These are phyloP conservation scores for Dunaliella salina DNA, from an alignment of 163 green algal species.

Conservation along the genomic window DNA sequence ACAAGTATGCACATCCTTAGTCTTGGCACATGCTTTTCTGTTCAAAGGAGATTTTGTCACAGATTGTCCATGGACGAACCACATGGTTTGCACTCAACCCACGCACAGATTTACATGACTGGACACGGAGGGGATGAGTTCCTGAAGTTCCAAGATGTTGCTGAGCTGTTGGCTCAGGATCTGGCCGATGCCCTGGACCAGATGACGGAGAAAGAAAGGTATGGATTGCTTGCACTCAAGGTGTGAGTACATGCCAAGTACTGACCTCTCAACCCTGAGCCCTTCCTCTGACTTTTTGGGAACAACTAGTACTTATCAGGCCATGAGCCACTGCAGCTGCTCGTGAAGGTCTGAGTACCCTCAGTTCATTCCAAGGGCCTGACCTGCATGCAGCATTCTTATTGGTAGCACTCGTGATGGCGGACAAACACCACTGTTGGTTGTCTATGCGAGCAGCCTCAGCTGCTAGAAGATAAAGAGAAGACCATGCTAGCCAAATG, in stretches of 20 bases:
- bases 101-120: constrained; percentile 67
- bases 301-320: no score
- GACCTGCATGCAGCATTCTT: no score
- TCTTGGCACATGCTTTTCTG: neutral
- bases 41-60: neutral
- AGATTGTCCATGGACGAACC: neutral
- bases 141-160: constrained; percentile 81
- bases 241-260: neutral
- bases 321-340: neutral
- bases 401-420: no score
- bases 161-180: constrained; percentile 68
- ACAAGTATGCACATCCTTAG: neutral
- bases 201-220: constrained; percentile 20
- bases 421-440: no score
- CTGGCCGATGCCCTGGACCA: constrained; percentile 38
- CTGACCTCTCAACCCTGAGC: no score
- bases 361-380: no score
- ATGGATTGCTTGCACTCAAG: neutral
- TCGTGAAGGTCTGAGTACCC: neutral
- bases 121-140: constrained; percentile 85
- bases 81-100: neutral
- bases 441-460: no score
- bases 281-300: no score
- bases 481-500: no score
- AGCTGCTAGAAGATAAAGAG: no score